Conservation (phyloP, 306 rosid species). For the Dryas drummondii region DNA sequence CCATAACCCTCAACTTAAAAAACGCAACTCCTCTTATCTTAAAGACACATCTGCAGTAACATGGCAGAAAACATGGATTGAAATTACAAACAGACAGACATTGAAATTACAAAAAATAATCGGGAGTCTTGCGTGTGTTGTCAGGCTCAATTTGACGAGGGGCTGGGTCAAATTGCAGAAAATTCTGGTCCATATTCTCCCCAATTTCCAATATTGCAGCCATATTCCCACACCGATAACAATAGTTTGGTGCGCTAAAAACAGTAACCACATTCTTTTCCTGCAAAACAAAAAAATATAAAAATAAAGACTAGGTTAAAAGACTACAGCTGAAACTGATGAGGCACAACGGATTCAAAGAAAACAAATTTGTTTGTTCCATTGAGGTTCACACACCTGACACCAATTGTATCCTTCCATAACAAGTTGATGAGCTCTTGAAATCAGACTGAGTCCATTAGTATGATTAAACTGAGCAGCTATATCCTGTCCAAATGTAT, state of each 20-base stretch:
- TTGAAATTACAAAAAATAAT: conserved; percentile 86
- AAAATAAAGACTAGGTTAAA: conserved; percentile 28
- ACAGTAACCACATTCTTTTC: conserved; percentile 98
- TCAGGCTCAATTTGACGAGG: conserved; percentile 98
- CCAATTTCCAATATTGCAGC: conserved; percentile 98
- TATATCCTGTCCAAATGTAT: conserved; percentile 97
- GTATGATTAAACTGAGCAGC: conserved; percentile 93
- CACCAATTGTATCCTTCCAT: conserved; percentile 99
- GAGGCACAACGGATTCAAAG: background rate
- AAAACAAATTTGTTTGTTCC: background rate
- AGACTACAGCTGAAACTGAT: conserved; percentile 1
- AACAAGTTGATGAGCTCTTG: conserved; percentile 99
- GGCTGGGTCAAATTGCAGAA: conserved; percentile 98
- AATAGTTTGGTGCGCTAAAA: conserved; percentile 96
- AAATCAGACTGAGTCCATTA: conserved; percentile 89
- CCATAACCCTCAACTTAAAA: conserved; percentile 57
- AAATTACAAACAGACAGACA: conserved; percentile 46
- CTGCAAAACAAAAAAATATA: conserved; percentile 34
- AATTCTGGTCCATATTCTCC: conserved; percentile 97
- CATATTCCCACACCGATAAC: conserved; percentile 98
- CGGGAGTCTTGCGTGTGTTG: conserved; percentile 97
- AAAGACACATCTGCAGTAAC: conserved; percentile 69
- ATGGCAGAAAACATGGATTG: conserved; percentile 53
- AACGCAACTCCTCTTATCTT: conserved; percentile 52
- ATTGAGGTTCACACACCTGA: conserved; percentile 57